Percentiles rank a stretch among this genome's conserved stretches.
phyloP scores from a whole-genome alignment of 805 yeast genomes.

The Saturnispora gosingensis region DNA sequence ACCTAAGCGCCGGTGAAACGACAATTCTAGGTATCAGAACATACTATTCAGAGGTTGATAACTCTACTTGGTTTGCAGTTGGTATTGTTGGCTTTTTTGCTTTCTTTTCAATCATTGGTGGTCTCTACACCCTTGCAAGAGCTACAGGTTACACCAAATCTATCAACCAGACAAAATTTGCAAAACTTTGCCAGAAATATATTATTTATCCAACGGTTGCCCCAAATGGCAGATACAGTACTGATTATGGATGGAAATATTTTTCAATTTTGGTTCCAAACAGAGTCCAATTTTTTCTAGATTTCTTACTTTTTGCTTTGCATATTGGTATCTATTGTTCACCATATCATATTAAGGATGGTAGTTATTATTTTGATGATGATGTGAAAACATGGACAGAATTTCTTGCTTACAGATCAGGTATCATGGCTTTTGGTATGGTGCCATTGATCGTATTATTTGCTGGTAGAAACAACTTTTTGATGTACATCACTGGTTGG shows the following conservation, averaged over 20 bases:
- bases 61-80: neutral
- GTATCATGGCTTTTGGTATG: conserved; percentile 29
- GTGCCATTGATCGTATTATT: conserved; percentile 36
- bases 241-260: conserved; percentile 12
- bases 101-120: neutral
- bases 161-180: neutral
- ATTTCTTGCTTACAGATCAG: conserved; percentile 27
- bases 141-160: neutral
- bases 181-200: too few species aligned
- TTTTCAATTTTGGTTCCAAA: conserved; percentile 10
- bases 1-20: neutral
- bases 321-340: conserved; percentile 10
- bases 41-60: neutral
- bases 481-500: conserved; percentile 36
- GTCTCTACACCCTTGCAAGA: neutral
- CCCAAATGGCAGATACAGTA: neutral
- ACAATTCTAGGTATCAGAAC: neutral
- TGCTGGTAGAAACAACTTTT: conserved; percentile 39
- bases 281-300: conserved; percentile 7
- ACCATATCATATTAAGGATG: conserved; percentile 6
- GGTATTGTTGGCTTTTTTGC: neutral
- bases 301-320: conserved; percentile 5
- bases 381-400: conserved; percentile 25
- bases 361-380: conserved; percentile 20
- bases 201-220: too few species aligned